A percentile compares a stretch with the other conserved stretches of the same genome.
Evolutionary conservation across 106 monocot genomes (phyloP).

Genomic region (Hemerocallis citrina): DNA sequence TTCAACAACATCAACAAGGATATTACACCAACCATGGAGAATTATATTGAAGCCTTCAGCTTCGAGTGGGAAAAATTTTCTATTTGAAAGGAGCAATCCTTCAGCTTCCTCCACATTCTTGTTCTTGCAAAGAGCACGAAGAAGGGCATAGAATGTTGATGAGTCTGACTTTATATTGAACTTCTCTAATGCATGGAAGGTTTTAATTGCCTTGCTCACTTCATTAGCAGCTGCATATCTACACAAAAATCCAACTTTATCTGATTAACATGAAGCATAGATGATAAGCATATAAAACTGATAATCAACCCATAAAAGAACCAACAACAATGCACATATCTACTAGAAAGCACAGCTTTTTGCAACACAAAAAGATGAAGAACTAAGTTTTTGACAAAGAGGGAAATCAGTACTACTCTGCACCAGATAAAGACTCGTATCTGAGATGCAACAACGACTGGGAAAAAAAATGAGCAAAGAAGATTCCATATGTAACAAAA

Average conservation of each 20-base stretch:
- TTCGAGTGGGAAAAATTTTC: constrained; percentile 62
- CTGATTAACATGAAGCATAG: not conserved
- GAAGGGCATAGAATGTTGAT: constrained; percentile 51
- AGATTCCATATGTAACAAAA: too few relatives aligned
- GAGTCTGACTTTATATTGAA: constrained; percentile 62
- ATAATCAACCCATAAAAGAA: not conserved
- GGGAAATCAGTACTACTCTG: too few relatives aligned
- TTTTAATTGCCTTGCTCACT: constrained; percentile 55
- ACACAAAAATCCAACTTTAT: not conserved
- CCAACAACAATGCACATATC: not conserved
- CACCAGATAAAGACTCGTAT: too few relatives aligned
- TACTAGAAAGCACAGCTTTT: not conserved
- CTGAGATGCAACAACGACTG: too few relatives aligned
- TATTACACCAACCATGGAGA: constrained; percentile 74
- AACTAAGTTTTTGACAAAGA: too few relatives aligned
- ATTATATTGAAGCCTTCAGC: constrained; percentile 75
- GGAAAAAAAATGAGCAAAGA: too few relatives aligned
- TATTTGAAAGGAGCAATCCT: constrained; percentile 52
- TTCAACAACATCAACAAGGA: constrained; percentile 53
- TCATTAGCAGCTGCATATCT: constrained; percentile 79
- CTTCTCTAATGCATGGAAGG: constrained; percentile 71
- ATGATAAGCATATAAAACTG: not conserved
- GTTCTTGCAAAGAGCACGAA: constrained; percentile 65
- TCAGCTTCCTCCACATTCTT: constrained; percentile 87
- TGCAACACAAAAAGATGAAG: not conserved